Evolutionary conservation across 1,139 yeast species (phyloP), one percentile per base, ranked within the genome.

Genomic region (Suhomyces kunorum): DNA sequence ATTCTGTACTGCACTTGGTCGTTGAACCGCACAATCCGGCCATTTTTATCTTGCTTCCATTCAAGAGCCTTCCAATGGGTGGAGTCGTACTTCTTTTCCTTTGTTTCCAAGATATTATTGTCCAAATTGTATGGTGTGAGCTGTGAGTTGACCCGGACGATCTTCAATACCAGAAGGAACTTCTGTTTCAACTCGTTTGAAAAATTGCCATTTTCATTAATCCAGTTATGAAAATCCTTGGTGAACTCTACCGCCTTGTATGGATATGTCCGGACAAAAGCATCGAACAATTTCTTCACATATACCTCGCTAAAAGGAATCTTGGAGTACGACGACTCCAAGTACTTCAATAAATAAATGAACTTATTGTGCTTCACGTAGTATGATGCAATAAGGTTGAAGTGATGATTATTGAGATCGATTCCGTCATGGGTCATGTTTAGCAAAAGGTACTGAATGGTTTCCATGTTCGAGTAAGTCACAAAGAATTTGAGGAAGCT

Each of bases 251-350:
- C 50, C 0, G 68, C 65, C 28, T 57, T 52, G 38, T 65, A 57
- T 3, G 76, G 74, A 44, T 66, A 70, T 0, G 69, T 56, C 27
- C 51, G 49, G 4, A 69, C 54, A 46, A 67, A 69, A 0, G 67
- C 50, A 22, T 63, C 60, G 39, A 56, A 65, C 4, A 68, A 40
- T 14, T 54, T 50, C 12, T 48, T 48, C 20, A 66, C 44, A 40
- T 56, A 64, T 2, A 52, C 45, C n/a, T 50, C 49, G 24, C 55
- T 49, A 42, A 53, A 63, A 12, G 45, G 49, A n/a, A 57, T 42
- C 43, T 45, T 39, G 4, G 55, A 40, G 14, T 42, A 45, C 11
- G 59, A 50, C 5, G 55, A 47, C 14, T 57, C 48, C 28, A 64
- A 43, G 41, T 63, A 63, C 28, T 54, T 51, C 11, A 55, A 39